Base-by-base conservation (phyloP, 2,329 filamentous ascomycete species). In the Fonsecaea monophora region DNA sequence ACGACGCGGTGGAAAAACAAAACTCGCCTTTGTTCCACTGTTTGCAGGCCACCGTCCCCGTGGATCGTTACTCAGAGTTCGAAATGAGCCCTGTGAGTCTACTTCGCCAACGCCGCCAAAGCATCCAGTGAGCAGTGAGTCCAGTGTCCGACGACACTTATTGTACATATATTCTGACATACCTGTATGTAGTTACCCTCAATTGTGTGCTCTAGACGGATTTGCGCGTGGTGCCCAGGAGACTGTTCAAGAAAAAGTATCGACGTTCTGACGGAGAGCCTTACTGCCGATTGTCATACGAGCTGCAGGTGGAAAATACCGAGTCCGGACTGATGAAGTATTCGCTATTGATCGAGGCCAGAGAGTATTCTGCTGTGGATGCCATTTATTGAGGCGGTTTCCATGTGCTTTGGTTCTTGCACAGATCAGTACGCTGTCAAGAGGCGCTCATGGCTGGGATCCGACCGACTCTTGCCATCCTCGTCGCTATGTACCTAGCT, bases 311-410 rank as follows among this genome's bases (percentile, higher is more conserved):
- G 25, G 55, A 42, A 18, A 58, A 35, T n/a, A 58, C 55, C 21
- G 10, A 53, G 58, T 50, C 58, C 12, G 58, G 38, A 10, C 58
- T 60, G 6, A 15, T 60, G 40, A 60, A 53, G 25, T 60, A 32
- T n/a, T 60, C 58, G 8, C 42, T 60, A 18, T n/a, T 30, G 25
- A 21, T 60, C 25, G 42, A 50, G 15, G 58, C 40, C 12, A 50
- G 50, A 30, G 58, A 60, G 38, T 50, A 48, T 30, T 45, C 38
- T 13, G 42, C 38, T 5, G 42, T 60, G 18, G 58, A 45, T n/a
- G 40, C 58, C 15, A 60, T 13, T 8, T 60, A 60, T 42, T 60
- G 57, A 32, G 25, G 37, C 37, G 37, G 13, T 38, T 13, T 38
- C 37, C 7, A 38, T 13, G 13, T 13, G 37, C 9, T 1, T 38